Evolutionary conservation across 225 moss, liverwort and hornwort genomes (phyloP).

Genomic region (Rhytidiadelphus loreus): DNA sequence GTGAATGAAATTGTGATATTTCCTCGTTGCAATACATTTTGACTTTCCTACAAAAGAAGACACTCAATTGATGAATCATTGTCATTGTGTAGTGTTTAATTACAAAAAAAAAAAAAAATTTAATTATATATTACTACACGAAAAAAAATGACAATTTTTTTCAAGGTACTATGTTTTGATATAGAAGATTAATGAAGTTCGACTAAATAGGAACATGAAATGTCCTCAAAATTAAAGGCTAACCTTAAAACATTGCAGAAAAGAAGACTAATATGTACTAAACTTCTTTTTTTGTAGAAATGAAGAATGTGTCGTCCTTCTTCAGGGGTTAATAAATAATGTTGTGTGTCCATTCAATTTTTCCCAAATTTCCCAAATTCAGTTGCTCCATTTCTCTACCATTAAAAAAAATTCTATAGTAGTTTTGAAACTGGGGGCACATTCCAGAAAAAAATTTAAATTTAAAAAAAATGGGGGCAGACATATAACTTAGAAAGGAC

Average conservation of each 20-base stretch:
- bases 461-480: background rate
- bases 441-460: background rate
- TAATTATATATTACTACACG: too few relatives aligned
- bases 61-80: rapidly evolving
- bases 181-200: background rate
- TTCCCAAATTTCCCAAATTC: background rate
- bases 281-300: background rate
- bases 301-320: background rate
- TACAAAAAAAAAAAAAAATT: too few relatives aligned
- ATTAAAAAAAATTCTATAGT: background rate
- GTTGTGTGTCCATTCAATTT: too few relatives aligned
- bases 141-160: background rate
- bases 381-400: background rate
- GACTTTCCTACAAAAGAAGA: too few relatives aligned
- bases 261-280: background rate
- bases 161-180: rapidly evolving
- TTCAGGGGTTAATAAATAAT: background rate
- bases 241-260: background rate
- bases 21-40: background rate
- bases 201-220: rapidly evolving
- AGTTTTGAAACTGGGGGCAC: background rate
- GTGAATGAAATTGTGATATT: too few relatives aligned
- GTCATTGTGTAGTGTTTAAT: rapidly evolving
- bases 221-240: background rate
- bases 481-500: background rate